Base-by-base conservation (phyloP, 164 flowering plant species). In the Taxillus chinensis region DNA sequence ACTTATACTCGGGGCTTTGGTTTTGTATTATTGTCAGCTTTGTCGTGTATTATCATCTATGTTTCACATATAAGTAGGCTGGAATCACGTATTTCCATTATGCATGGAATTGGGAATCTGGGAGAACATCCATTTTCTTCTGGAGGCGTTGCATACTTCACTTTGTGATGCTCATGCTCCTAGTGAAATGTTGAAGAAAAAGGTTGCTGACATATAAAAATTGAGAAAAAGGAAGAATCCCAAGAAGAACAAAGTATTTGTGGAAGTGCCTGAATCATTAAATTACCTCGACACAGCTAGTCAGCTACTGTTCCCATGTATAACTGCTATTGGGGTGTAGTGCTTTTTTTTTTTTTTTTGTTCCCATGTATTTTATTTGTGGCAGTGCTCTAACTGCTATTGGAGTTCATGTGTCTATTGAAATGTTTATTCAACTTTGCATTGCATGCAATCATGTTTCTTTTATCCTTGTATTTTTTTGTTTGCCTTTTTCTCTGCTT, bases 391-490 rank as follows among this genome's bases (percentile, higher is more conserved):
- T 90, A 60, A 70, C 87, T 14, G 84, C 66, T 17, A 90, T 80
- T 41, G 98, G 82, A 2, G 71, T 82, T 59, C 96, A 89, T 13
- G 72, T 90, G 49, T 76, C 80, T 53, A 86, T 85, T 83, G 92
- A 96, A 85, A 77, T 2, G 58, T 48, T 48, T 11, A 48, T 8
- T 48, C 51, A 27, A 27, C 51, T 11, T 48, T 8, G 12, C 51
- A 48, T 7, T 48, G 4, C 51, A 14, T 3, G 4, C 10, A 43
- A 9, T 6, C 51, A 48, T 7, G 51, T 48, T 27, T 15, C 8
- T 51, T 51, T 51, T 4, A n/a, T 14, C 54, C 54, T 14, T 14
- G 27, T 8, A 27, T 51, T 14, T 15, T 14, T 15, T 51, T 51
- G 6, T 14, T 51, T 48, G 9, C 2, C 27, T 27, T 27, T 27